Percentiles rank a stretch among this genome's conserved stretches.
These are phyloP conservation scores for Artemisia argyi DNA, from an alignment of 129 eudicot genomes.

Conservation along the genomic window DNA sequence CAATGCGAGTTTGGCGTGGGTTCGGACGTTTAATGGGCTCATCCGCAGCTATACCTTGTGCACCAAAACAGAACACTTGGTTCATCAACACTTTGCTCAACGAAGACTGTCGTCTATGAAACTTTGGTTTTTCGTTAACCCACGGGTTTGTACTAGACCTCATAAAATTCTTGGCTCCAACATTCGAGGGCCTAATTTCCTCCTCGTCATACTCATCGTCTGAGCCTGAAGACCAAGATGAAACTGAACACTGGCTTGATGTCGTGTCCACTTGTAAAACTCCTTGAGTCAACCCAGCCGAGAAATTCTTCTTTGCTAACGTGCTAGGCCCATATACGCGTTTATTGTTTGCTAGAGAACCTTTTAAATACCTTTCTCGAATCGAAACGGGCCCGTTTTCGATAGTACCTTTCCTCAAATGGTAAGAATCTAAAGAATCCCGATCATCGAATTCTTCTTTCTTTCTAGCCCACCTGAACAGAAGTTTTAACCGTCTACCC, in stretches of 20 bases:
- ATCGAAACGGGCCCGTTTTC: constrained; percentile 45
- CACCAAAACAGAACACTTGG: constrained; percentile 76
- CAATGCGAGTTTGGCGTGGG: constrained; percentile 30
- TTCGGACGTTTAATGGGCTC: constrained; percentile 30
- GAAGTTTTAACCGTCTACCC: constrained; percentile 46
- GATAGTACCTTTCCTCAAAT: constrained; percentile 5
- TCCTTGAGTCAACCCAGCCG: constrained; percentile 56
- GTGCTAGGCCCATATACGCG: constrained; percentile 48
- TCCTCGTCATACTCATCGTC: constrained; percentile 21
- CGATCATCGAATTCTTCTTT: constrained; percentile 34
- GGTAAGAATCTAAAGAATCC: constrained; percentile 38
- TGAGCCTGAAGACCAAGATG: constrained; percentile 62
- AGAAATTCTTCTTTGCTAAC: constrained; percentile 49
- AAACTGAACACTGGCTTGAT: constrained; percentile 58
- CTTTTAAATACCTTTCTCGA: constrained; percentile 43
- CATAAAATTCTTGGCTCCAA: constrained; percentile 11
- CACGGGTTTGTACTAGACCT: constrained; percentile 32
- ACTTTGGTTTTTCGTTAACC: constrained; percentile 32
- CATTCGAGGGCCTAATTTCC: constrained; percentile 2
- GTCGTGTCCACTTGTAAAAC: constrained; percentile 52
- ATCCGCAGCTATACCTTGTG: constrained; percentile 59
- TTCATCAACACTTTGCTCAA: constrained; percentile 69
- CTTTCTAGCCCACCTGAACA: constrained; percentile 47
- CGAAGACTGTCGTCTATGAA: constrained; percentile 39
- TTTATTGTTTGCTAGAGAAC: constrained; percentile 35